Conservation (phyloP, 2,329 filamentous ascomycete genomes). For the Dactylonectria macrodidyma region DNA sequence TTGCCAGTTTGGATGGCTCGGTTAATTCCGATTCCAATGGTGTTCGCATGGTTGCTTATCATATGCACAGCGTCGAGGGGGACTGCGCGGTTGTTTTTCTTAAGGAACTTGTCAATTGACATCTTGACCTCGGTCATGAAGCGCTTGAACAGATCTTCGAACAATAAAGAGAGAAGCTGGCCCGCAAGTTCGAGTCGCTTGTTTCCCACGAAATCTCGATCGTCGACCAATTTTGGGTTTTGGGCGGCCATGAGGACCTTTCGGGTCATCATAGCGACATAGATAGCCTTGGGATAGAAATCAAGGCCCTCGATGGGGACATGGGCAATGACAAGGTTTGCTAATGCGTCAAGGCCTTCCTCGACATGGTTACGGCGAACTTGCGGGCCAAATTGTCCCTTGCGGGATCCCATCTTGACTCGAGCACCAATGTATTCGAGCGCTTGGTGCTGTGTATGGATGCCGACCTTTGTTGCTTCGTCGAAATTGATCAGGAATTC, state of each 20-base stretch:
- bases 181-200: conserved; percentile 96
- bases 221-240: conserved; percentile 90
- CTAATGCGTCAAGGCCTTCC: conserved; percentile 92
- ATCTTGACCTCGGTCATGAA: conserved; percentile 91
- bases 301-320: conserved; percentile 93
- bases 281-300: conserved; percentile 97
- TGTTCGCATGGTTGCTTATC: conserved; percentile 86
- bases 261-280: conserved; percentile 97
- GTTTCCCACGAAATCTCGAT: conserved; percentile 98
- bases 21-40: conserved; percentile 94
- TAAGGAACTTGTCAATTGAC: conserved; percentile 95
- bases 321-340: conserved; percentile 94
- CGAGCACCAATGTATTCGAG: conserved; percentile 91
- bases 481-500: conserved; percentile 97
- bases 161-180: conserved; percentile 91
- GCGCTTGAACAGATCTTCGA: conserved; percentile 98
- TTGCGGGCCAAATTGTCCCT: conserved; percentile 67
- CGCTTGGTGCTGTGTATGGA: conserved; percentile 95
- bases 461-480: conserved; percentile 84
- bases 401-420: conserved; percentile 87
- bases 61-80: conserved; percentile 90
- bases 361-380: conserved; percentile 85
- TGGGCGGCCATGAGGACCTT: conserved; percentile 94
- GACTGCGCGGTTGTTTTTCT: conserved; percentile 91
- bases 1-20: conserved; percentile 97